Evolutionary conservation across 768 basidiomycete species (phyloP), one percentile per base, ranked within the genome.

Genomic region (Porphyrellus cyaneotinctus): DNA sequence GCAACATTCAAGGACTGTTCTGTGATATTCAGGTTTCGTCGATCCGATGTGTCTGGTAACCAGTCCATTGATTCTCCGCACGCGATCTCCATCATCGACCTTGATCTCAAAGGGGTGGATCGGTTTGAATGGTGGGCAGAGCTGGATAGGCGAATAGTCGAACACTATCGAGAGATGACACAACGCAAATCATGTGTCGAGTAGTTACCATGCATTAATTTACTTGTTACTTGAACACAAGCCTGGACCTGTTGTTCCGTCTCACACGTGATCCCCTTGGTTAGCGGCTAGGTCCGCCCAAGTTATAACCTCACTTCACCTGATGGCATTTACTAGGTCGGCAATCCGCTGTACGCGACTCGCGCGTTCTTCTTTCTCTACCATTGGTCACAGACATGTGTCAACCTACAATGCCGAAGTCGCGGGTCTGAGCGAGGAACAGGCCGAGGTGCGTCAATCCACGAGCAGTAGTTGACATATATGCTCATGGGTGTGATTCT

Each of bases 1-100:
- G 91, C 91, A 23, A 89, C 90, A 7, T 93, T 99, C 78, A 99
- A 99, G 68, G 95, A 99, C 68, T 99, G 95, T 71, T 97, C 95
- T 1, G 52, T 88, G 48, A 81, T 88, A 49, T 55, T 85, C 33
- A 72, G 75, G 20, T 54, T 61, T 43, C 44, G 38, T 52, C 58
- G 43, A 14, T 43, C 58, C 11, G 51, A 53, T 26, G 28, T 35
- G 14, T 38, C 41, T 43, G 49, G 42, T 13, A 17, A 22, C 62
- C 74, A 43, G 68, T 79, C 54, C 53, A 72, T 37, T 26, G 48
- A 35, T 41, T 51, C 44, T 35, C 53, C 49, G 69, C 71, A 53
- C 59, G 70, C 71, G 17, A 76, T 89, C 24, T 84, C 80, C 28
- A 72, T 93, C 32, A 91, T 97, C 59, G 95, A 98, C 68, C 72